phyloP scores from a whole-genome alignment of 2,329 filamentous ascomycete species.

The Microcera coccophila region DNA sequence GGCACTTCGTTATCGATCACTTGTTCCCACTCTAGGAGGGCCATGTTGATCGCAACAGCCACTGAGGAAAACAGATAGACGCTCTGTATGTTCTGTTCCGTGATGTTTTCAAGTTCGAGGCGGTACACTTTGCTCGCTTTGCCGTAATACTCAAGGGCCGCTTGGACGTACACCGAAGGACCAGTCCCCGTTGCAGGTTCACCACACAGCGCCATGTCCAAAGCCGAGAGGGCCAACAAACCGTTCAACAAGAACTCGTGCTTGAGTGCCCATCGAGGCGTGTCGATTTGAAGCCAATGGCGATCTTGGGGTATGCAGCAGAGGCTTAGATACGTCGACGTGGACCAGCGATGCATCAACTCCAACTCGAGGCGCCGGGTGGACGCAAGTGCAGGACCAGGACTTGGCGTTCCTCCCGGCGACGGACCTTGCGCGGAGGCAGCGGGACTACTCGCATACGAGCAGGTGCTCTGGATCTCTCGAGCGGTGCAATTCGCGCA shows the following conservation, averaged over 20 bases:
- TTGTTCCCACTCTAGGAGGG: slow-evolving; percentile 19
- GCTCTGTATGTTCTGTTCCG: slow-evolving; percentile 16
- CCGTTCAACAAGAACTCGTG: slow-evolving; percentile 39
- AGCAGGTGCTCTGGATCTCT: slow-evolving; percentile 17
- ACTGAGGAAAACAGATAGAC: slow-evolving; percentile 24
- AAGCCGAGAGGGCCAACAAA: slow-evolving; percentile 25
- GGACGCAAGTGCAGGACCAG: slow-evolving; percentile 12
- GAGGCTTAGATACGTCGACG: slow-evolving; percentile 39
- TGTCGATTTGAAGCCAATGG: slow-evolving; percentile 31
- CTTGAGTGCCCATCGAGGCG: slow-evolving; percentile 35
- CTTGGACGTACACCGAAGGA: slow-evolving; percentile 15
- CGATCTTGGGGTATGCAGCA: slow-evolving; percentile 36
- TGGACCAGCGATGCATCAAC: slow-evolving; percentile 50
- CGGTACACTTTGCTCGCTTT: slow-evolving; percentile 21
- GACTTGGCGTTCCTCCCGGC: slow-evolving; percentile 5
- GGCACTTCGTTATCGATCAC: slow-evolving; percentile 7
- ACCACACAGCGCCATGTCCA: slow-evolving; percentile 22
- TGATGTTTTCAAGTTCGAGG: slow-evolving; percentile 18
- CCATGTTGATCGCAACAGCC: slow-evolving; percentile 22
- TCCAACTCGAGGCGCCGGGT: slow-evolving; percentile 41
- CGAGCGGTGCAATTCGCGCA: slow-evolving; percentile 33
- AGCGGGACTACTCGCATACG: slow-evolving; percentile 8
- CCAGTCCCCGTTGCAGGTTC: slow-evolving; percentile 13
- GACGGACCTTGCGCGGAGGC: slow-evolving; percentile 1
- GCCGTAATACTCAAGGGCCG: slow-evolving; percentile 25